These are phyloP conservation scores for Heracleum sosnowskyi DNA, from an alignment of 129 eudicot species.

Conservation along the genomic window DNA sequence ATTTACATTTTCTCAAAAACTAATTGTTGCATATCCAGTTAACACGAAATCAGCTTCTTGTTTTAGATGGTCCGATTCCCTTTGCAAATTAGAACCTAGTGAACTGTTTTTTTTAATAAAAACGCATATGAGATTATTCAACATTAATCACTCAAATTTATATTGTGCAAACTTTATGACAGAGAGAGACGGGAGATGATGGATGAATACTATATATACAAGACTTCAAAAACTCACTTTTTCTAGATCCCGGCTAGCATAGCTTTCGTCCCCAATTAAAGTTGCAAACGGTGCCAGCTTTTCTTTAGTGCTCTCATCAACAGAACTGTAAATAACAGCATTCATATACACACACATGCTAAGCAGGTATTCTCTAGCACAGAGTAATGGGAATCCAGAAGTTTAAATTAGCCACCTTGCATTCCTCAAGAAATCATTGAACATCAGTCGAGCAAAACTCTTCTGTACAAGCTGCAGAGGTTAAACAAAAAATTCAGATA, in stretches of 20 bases:
- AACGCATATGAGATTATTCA: not conserved
- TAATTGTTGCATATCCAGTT: not conserved
- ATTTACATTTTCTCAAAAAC: not conserved
- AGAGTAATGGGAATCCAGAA: not conserved
- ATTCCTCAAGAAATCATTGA: constrained; percentile 63
- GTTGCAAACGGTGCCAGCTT: constrained; percentile 70
- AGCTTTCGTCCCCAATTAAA: constrained; percentile 70
- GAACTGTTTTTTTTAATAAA: not conserved
- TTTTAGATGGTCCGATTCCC: no score
- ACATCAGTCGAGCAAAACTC: constrained; percentile 84
- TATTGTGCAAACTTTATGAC: not conserved
- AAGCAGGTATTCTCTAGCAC: not conserved
- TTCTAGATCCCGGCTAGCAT: constrained; percentile 92
- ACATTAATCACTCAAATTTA: not conserved
- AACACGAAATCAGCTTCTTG: not conserved
- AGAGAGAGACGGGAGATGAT: not conserved
- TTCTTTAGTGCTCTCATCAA: constrained; percentile 80
- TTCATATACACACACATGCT: constrained; percentile 5
- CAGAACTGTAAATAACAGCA: constrained; percentile 42
- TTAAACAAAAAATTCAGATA: constrained; percentile 19
- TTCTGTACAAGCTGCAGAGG: constrained; percentile 95
- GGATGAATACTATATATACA: not conserved
- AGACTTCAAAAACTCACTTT: constrained; percentile 41
- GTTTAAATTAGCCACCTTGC: constrained; percentile 45
- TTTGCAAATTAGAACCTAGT: not conserved